Conservation (phyloP, 2,329 filamentous ascomycete species). For the Epichloe brachyelytri region DNA sequence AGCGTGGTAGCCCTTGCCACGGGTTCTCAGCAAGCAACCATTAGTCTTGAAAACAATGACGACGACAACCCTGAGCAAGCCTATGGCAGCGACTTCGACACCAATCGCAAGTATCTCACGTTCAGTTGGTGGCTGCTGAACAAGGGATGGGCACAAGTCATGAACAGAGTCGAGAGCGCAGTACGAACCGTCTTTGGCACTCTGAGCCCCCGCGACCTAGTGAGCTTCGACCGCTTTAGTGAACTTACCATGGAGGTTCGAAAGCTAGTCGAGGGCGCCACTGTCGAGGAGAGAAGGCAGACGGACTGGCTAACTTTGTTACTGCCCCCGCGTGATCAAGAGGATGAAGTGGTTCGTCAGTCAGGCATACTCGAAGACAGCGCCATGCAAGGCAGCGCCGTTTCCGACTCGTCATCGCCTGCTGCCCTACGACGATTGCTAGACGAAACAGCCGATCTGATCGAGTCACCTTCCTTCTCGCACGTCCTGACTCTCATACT, state of each 20-base stretch:
- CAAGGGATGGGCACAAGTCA: slow-evolving; percentile 72
- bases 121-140: slow-evolving; percentile 98
- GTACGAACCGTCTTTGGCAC: slow-evolving; percentile 84
- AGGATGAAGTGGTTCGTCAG: slow-evolving; percentile 72
- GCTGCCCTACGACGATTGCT: slow-evolving; percentile 65
- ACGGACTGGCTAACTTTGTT: slow-evolving; percentile 71
- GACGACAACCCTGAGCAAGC: slow-evolving; percentile 72
- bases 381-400: slow-evolving; percentile 16
- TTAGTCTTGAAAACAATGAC: slow-evolving; percentile 86
- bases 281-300: slow-evolving; percentile 25
- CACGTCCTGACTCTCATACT: slow-evolving; percentile 78
- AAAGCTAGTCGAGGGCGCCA: slow-evolving; percentile 64
- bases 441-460: slow-evolving; percentile 89
- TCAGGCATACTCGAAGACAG: slow-evolving; percentile 60
- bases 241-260: slow-evolving; percentile 74
- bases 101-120: slow-evolving; percentile 85
- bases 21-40: slow-evolving; percentile 58
- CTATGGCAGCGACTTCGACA: slow-evolving; percentile 90
- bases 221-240: slow-evolving; percentile 68
- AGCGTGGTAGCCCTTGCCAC: slow-evolving; percentile 86
- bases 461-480: slow-evolving; percentile 85
- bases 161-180: slow-evolving; percentile 68
- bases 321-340: slow-evolving; percentile 65
- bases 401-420: slow-evolving; percentile 34
- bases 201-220: slow-evolving; percentile 76